phyloP scores from a whole-genome alignment of 257 asterid genomes.

The Forsythia suspensa region DNA sequence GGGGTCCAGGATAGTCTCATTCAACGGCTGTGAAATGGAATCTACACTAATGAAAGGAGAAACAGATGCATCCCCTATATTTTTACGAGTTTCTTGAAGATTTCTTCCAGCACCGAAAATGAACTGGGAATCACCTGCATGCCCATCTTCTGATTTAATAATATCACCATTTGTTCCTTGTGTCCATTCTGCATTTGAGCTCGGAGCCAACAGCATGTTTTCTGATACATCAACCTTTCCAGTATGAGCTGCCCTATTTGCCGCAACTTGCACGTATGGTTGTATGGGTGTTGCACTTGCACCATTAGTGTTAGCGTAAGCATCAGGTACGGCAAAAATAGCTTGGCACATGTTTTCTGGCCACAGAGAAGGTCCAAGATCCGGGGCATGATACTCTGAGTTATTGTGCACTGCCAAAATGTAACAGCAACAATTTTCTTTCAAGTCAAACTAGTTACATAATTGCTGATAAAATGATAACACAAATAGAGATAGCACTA shows the following conservation, averaged over 20 bases:
- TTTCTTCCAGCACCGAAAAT: conserved; percentile 28
- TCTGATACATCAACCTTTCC: conserved; percentile 33
- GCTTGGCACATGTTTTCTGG: conserved; percentile 34
- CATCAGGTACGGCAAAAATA: conserved; percentile 21
- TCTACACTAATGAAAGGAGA: conserved; percentile 41
- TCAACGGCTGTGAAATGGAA: conserved; percentile 33
- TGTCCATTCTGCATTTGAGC: conserved; percentile 31
- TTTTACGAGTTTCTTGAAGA: conserved; percentile 29
- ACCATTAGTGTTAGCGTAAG: conserved; percentile 26
- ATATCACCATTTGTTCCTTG: conserved; percentile 37
- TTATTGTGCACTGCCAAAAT: conserved; percentile 30
- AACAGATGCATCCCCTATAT: conserved; percentile 30
- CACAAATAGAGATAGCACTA: not conserved
- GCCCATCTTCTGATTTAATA: conserved; percentile 32
- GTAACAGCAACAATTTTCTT: not conserved
- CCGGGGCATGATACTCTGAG: conserved; percentile 24
- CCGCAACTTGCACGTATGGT: conserved; percentile 18
- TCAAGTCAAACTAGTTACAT: not conserved
- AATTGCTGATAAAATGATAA: not conserved
- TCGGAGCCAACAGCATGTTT: conserved; percentile 37
- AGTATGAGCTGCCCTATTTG: conserved; percentile 28
- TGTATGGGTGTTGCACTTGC: conserved; percentile 26
- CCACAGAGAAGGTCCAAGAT: conserved; percentile 29
- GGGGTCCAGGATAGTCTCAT: conserved; percentile 28
- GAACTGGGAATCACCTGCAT: conserved; percentile 27